Evolutionary conservation across 352 stramenopile species (phyloP).

Genomic region (Thraustochytrium sp.): DNA sequence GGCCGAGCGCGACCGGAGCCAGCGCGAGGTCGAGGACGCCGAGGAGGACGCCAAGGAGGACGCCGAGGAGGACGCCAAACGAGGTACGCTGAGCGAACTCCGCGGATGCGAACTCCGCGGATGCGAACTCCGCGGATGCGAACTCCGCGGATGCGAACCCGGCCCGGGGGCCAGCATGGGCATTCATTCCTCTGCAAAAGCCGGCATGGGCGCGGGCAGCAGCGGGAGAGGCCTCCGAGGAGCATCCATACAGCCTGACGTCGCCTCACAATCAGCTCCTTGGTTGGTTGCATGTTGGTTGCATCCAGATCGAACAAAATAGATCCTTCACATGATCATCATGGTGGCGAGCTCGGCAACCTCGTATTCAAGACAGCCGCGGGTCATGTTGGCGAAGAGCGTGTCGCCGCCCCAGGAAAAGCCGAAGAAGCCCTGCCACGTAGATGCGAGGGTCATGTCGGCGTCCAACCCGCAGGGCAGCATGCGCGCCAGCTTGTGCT

Average conservation of each 20-base stretch:
- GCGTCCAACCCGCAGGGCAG: neutral
- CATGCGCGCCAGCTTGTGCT: neutral
- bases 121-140: neutral
- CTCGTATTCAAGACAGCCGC: neutral
- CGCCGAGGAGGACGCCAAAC: constrained; percentile 46
- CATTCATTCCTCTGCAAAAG: no score
- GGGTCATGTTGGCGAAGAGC: neutral
- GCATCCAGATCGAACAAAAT: no score
- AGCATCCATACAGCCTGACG: no score
- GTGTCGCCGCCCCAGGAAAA: neutral
- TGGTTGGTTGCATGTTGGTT: no score
- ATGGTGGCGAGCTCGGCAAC: neutral
- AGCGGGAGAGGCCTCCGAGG: no score
- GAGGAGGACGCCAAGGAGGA: constrained; percentile 72
- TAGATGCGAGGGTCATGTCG: neutral
- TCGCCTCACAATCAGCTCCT: no score
- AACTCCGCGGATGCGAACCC: neutral
- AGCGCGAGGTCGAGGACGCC: constrained; percentile 91
- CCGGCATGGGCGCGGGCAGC: no score
- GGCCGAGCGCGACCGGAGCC: no score
- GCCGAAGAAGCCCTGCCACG: neutral
- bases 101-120: constrained; percentile 46
- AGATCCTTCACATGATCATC: no score
- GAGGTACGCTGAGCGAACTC: constrained; percentile 49
- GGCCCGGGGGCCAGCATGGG: no score